Evolutionary conservation across 805 yeast species (phyloP), one percentile per base, ranked within the genome.

Genomic region (Kregervanrija fluxuum): DNA sequence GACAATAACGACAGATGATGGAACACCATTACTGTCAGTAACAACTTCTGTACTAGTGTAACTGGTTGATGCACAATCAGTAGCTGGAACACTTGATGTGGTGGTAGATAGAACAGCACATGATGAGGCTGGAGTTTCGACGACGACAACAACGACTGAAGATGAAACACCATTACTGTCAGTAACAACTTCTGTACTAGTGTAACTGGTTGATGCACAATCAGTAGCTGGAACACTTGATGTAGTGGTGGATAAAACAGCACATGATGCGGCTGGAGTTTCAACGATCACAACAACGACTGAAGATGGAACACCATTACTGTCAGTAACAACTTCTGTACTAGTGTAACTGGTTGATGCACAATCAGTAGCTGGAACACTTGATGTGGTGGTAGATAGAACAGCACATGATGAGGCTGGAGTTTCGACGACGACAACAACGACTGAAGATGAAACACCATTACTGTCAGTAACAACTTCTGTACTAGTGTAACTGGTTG

Each of bases 71-170:
- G 8, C 8, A 22, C 28, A 22, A 22, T 22, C 28, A 6, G 28
- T 22, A 22, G 28, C 28, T 35, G 22, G 9, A 35, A 12, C 22
- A 8, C 8, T 13, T 14, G 14, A 12, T 8, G 38, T 16, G 8
- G 11, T 10, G 8, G 28, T 16, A 8, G 22, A 14, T 11, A n/a
- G 14, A 9, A 16, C 35, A 31, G 30, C 5, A 22, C 40, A 38
- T 10, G 22, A 8, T 14, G 34, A 30, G 14, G 35, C 33, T 30
- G 48, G 48, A 17, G 45, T 37, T n/a, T 45, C 48, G 10, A 38
- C 37, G 13, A 45, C 31, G 11, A 42, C 34, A 37, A 38, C 17
- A 3, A 40, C 37, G 3, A 28, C 37, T 1, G 42, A 30, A 38
- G 43, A 4, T 8, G 15, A 4, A 30, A 13, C 40, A 35, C 13